Percentiles rank a stretch among this genome's conserved stretches.
These are phyloP conservation scores for Botrytis sinoallii DNA, from an alignment of 2,329 filamentous ascomycete genomes.

Conservation along the genomic window DNA sequence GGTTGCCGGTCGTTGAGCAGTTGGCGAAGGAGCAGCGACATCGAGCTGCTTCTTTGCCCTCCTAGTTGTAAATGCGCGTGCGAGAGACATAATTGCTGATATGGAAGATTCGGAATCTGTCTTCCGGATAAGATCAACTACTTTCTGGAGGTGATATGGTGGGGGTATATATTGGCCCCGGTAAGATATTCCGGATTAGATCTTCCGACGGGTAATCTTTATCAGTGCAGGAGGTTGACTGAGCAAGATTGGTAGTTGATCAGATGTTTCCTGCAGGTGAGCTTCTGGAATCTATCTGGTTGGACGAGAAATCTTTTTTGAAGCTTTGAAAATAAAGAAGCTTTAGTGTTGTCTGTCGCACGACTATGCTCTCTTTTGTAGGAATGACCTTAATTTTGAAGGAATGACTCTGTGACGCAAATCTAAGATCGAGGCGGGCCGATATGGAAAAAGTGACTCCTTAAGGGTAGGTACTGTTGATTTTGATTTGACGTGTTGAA, in stretches of 20 bases:
- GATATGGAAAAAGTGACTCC: constrained; percentile 3
- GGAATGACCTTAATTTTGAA: constrained; percentile 14
- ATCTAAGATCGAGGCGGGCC: constrained; percentile 4
- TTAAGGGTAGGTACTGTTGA: background rate
- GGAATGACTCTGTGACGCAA: background rate
- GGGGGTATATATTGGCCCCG: constrained; percentile 22
- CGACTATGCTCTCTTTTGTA: background rate
- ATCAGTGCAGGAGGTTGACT: background rate
- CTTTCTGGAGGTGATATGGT: constrained; percentile 22
- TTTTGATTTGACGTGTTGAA: background rate
- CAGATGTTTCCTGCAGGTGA: constrained; percentile 25
- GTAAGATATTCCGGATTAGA: constrained; percentile 24
- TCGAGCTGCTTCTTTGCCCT: constrained; percentile 47
- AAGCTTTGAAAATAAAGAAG: constrained; percentile 9
- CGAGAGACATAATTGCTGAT: constrained; percentile 50
- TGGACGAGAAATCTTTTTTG: constrained; percentile 12
- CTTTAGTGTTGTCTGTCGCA: background rate
- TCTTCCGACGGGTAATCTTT: constrained; percentile 24
- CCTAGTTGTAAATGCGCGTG: constrained; percentile 70
- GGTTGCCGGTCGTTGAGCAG: constrained; percentile 32
- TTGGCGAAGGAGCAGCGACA: constrained; percentile 21
- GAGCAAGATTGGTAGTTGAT: constrained; percentile 23
- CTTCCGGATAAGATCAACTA: constrained; percentile 17
- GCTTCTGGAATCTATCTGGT: constrained; percentile 16
- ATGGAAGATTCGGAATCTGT: constrained; percentile 23